Evolutionary conservation across 306 rosid genomes (phyloP).

Genomic region (Quercus agrifolia): DNA sequence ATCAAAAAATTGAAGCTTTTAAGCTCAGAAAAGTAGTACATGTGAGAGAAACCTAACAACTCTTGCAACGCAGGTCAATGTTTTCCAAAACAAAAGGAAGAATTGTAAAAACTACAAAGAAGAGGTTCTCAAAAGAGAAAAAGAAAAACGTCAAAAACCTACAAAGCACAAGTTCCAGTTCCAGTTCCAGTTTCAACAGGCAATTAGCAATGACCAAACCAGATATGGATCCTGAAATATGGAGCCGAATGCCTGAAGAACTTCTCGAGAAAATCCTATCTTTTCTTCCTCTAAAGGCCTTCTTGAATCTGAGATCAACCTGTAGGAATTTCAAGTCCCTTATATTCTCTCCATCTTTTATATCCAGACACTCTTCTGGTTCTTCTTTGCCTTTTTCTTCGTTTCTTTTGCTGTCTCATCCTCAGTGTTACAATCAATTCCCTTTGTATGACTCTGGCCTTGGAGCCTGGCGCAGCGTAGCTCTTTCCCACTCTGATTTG

Average conservation of each 20-base stretch:
- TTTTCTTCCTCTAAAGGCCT: conserved; percentile 60
- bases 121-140: too few relatives aligned
- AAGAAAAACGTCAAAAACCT: too few relatives aligned
- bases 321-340: conserved; percentile 72
- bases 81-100: too few relatives aligned
- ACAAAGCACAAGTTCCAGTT: too few relatives aligned
- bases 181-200: too few relatives aligned
- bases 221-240: conserved; percentile 70
- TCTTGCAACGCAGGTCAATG: too few relatives aligned
- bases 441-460: conserved; percentile 62
- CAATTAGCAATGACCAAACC: not conserved
- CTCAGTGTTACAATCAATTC: conserved; percentile 54
- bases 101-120: too few relatives aligned
- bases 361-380: conserved; percentile 48
- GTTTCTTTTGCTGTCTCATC: conserved; percentile 75
- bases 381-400: conserved; percentile 52
- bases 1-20: too few relatives aligned
- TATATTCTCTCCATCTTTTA: conserved; percentile 62
- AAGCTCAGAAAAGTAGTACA: too few relatives aligned
- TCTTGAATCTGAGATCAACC: conserved; percentile 70
- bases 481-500: conserved; percentile 45
- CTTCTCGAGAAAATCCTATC: conserved; percentile 67
- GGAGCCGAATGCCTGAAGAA: conserved; percentile 74
- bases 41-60: too few relatives aligned
- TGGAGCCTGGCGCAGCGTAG: conserved; percentile 57